Evolutionary conservation across 495 filamentous ascomycete species (phyloP).

Genomic region (Hypoxylon trugodes): DNA sequence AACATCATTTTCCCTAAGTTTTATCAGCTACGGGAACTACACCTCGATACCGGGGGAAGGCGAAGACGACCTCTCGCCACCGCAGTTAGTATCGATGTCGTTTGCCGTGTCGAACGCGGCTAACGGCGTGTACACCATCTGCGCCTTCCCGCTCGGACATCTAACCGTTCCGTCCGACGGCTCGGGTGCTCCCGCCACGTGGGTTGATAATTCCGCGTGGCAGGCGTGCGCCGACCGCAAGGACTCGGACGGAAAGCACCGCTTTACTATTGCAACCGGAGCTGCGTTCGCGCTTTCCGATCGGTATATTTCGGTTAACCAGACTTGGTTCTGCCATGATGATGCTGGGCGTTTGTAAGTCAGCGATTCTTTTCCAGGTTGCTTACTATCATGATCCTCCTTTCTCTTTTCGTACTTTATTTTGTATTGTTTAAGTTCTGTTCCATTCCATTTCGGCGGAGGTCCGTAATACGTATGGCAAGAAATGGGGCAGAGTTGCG

Average conservation of each 20-base stretch:
- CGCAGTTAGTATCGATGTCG: slow-evolving; percentile 32
- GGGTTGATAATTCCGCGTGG: slow-evolving; percentile 28
- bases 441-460: neutral
- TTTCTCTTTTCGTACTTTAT: neutral
- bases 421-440: neutral
- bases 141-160: slow-evolving; percentile 35
- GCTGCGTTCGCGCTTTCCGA: slow-evolving; percentile 21
- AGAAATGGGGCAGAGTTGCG: no score
- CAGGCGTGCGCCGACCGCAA: slow-evolving; percentile 39
- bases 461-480: no score
- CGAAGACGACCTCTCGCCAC: slow-evolving; percentile 22
- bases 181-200: neutral
- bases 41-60: slow-evolving; percentile 25
- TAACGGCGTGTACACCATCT: slow-evolving; percentile 27
- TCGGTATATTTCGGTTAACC: slow-evolving; percentile 22
- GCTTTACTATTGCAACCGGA: slow-evolving; percentile 33
- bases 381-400: no score
- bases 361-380: neutral
- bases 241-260: slow-evolving; percentile 37
- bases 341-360: slow-evolving; percentile 34
- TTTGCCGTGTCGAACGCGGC: slow-evolving; percentile 31
- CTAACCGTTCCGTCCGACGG: neutral
- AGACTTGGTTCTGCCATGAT: slow-evolving; percentile 42
- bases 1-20: slow-evolving; percentile 21
- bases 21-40: slow-evolving; percentile 41